Conservation (phyloP, 2,329 filamentous ascomycete species). For the Chrysoporthe austroafricana region DNA sequence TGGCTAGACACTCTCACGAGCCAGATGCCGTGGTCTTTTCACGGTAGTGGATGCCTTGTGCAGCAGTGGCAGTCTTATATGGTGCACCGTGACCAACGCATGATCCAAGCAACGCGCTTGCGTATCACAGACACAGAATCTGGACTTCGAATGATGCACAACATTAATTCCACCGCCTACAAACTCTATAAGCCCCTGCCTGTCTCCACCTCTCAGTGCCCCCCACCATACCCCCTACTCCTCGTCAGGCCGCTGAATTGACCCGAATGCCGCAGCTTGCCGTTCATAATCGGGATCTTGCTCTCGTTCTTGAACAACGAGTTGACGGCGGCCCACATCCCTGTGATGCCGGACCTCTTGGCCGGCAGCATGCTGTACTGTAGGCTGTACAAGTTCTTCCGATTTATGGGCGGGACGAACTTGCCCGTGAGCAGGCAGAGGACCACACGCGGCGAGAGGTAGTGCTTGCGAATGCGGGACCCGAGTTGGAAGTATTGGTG, state of each 20-base stretch:
- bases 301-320: conserved; percentile 50
- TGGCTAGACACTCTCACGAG: background rate
- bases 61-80: background rate
- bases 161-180: background rate
- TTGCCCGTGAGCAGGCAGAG: conserved; percentile 86
- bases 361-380: conserved; percentile 98
- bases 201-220: conserved; percentile 18
- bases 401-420: conserved; percentile 92
- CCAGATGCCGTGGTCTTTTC: background rate
- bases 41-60: background rate
- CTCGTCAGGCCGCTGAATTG: conserved; percentile 19
- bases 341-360: conserved; percentile 74
- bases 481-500: conserved; percentile 96
- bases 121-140: background rate
- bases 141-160: no score
- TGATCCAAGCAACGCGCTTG: background rate
- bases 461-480: conserved; percentile 90
- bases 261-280: conserved; percentile 28
- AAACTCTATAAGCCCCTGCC: no score
- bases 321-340: conserved; percentile 81
- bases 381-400: conserved; percentile 91
- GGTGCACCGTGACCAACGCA: background rate
- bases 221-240: conserved; percentile 22
- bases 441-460: conserved; percentile 85
- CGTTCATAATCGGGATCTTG: conserved; percentile 43